Evolutionary conservation across 2,329 filamentous ascomycete species (phyloP), one percentile per base, ranked within the genome.

Genomic region (Phyllosticta capitalensis): DNA sequence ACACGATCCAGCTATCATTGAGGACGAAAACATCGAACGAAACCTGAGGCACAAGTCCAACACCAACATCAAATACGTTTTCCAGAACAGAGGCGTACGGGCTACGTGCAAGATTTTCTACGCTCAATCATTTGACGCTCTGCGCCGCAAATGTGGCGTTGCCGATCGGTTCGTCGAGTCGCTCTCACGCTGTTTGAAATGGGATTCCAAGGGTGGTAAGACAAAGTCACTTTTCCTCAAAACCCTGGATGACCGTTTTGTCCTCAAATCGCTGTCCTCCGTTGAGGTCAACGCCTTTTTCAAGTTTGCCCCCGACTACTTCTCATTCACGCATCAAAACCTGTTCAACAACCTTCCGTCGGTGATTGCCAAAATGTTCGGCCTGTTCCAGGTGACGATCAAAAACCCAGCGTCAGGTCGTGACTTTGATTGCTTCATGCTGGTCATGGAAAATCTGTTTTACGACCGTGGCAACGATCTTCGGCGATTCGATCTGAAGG

Each of bases 21-120:
- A 64, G n/a, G 87, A 95, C 69, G 81, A 82, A 1, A 89, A 89
- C 55, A 83, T 97, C 9, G 92, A 99, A 72, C 87, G 88, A 64
- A 94, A 90, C 45, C 79, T 99, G 24, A 79, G 96, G 30, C 85
- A 90, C 63, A 83, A 87, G 28, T 95, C 90, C 0, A 92, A 92
- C 45, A 96, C 90, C 1, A 94, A 99, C 72, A 85, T 96, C 65
- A 95, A 95, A 69, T 99, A 96, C 70, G 90, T 95, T 62, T 99
- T 97, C 74, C 87, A 87, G 26, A 92, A 96, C 70, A 91, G 92
- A 0, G 86, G 89, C n/a, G 92, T 95, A 2, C 90, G 88, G 67
- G 95, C 96, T 83, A 87, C 92, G 55, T 97, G 95, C 78, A 99
- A 99, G 74, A 94, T 99, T 53, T 97, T 99, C 74, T 99, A 95